Evolutionary conservation across 805 yeast species (phyloP), one percentile per base, ranked within the genome.

Genomic region (Yarrowia sp.): DNA sequence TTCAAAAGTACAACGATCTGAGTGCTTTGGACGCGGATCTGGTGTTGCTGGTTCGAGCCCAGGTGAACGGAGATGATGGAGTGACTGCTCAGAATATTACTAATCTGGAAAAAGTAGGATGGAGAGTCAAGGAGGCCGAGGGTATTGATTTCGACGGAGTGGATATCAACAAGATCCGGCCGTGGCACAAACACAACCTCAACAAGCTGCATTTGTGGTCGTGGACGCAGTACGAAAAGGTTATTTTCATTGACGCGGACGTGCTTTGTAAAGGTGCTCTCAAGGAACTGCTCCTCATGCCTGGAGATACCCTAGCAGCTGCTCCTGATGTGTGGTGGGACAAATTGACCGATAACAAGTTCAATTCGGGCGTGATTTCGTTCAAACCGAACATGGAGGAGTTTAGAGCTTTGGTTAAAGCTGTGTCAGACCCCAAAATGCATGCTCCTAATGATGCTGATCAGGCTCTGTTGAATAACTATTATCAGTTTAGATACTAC

Each of bases 161-260:
- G 43, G 69, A 70, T 50, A 66, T 67, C 57, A 64, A 57, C 39
- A 48, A 58, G 43, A 69, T 70, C 45, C 48, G 71, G 39, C 65
- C 70, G 38, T 71, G 66, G 64, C 64, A 58, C 51, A 43, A 62
- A 22, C 64, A 65, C 28, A 79, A 86, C 3, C 77, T 81, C 68
- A 81, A 88, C 35, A 87, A 87, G 71, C 73, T 87, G 36, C 77
- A 80, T 57, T 74, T 84, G 36, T 87, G 90, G 89, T 71, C 74
- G 32, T 78, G 80, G 65, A 72, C 74, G 33, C 77, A 76, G 64
- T 77, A 67, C 69, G 63, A 77, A 15, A 76, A 74, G 51, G 72
- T 84, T 4, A 79, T 84, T 39, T 84, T 81, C 68, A 73, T 84
- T 48, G 88, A 84, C 70, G 80, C 84, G 13, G 88, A 84, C 70